These are phyloP conservation scores for Byssothecium circinans DNA, from an alignment of 2,329 filamentous ascomycete genomes.

Conservation along the genomic window DNA sequence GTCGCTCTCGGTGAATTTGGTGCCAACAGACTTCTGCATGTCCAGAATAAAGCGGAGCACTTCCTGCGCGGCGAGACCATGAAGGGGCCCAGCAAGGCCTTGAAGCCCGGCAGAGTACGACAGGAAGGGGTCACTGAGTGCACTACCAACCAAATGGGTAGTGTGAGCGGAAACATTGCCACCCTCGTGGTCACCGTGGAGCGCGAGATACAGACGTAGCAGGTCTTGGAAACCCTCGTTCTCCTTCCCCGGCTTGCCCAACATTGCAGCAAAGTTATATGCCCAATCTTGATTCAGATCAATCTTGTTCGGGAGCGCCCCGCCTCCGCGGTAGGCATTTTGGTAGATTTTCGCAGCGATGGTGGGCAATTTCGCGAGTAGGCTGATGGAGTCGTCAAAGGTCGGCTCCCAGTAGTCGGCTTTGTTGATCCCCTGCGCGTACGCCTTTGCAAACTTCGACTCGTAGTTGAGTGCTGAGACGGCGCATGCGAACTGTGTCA, in stretches of 20 bases:
- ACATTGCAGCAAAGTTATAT: slow-evolving; percentile 96
- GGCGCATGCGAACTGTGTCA: slow-evolving; percentile 96
- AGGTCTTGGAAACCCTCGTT: slow-evolving; percentile 96
- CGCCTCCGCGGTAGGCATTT: slow-evolving; percentile 75
- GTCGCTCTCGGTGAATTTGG: slow-evolving; percentile 75
- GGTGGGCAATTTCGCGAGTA: slow-evolving; percentile 93
- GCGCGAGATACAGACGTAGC: slow-evolving; percentile 87
- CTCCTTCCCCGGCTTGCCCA: slow-evolving; percentile 84
- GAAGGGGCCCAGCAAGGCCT: slow-evolving; percentile 89
- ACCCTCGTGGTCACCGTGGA: slow-evolving; percentile 97
- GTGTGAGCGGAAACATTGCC: slow-evolving; percentile 96
- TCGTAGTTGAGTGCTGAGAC: slow-evolving; percentile 96
- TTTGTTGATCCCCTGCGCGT: slow-evolving; percentile 89
- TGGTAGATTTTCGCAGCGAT: slow-evolving; percentile 98
- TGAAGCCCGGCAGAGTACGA: slow-evolving; percentile 95
- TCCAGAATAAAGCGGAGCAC: slow-evolving; percentile 95
- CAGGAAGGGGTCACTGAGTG: slow-evolving; percentile 91
- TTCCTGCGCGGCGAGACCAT: slow-evolving; percentile 93
- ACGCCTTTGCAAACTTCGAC: slow-evolving; percentile 89
- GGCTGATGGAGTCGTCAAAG: slow-evolving; percentile 90
- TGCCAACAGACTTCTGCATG: slow-evolving; percentile 88
- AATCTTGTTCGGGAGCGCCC: slow-evolving; percentile 72
- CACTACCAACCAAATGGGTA: slow-evolving; percentile 92
- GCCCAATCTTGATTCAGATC: slow-evolving; percentile 93
- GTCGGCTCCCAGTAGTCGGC: slow-evolving; percentile 98